Base-by-base conservation (phyloP, 129 eudicot genomes). In the Dittrichia graveolens region DNA sequence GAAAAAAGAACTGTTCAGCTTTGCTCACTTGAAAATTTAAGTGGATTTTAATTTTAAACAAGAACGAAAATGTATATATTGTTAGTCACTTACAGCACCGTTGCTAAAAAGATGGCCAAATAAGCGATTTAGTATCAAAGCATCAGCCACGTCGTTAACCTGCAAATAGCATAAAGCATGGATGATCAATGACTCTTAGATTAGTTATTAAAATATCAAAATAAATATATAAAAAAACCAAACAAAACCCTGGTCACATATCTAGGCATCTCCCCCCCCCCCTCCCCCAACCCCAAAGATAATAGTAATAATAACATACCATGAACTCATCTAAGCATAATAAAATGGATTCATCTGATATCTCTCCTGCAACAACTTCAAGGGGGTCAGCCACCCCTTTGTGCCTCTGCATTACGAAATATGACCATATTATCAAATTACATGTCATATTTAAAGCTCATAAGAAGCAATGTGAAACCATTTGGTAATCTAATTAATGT, bases 91-190 rank as follows among this genome's bases (percentile, higher is more conserved):
- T 86, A 95, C 99, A 71, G 78, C 85, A 60, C 99, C 97, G 52
- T 88, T 82, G 43, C 77, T 80, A 50, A 86, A 95, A 68, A 95
- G 77, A 76, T 95, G 97, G 41, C 85, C 72, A 76, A 95, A 95
- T 71, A 95, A 77, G 48, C 99, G 97, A 71, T 91, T 95, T 34
- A 91, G 81, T 52, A 90, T 95, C 54, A 86, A 77, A 6, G 97
- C 99, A 83, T 88, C 99, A 53, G 99, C 97, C 52, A 95, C 99
- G 85, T 95, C 99, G 67, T 82, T 95, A 13, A 95, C 99, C 97
- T 95, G 72, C 19, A 7, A 67, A 45, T 62, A 40, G 40, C 63
- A 61, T 31, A 75, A 64, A 13, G 11, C 13, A 43, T 19, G 15
- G 4, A 43, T 46, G 43, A 13, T 65, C 58, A 45, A 44, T 18